Base-by-base conservation (phyloP, 768 basidiomycete species). In the Neoboletus magnificus region DNA sequence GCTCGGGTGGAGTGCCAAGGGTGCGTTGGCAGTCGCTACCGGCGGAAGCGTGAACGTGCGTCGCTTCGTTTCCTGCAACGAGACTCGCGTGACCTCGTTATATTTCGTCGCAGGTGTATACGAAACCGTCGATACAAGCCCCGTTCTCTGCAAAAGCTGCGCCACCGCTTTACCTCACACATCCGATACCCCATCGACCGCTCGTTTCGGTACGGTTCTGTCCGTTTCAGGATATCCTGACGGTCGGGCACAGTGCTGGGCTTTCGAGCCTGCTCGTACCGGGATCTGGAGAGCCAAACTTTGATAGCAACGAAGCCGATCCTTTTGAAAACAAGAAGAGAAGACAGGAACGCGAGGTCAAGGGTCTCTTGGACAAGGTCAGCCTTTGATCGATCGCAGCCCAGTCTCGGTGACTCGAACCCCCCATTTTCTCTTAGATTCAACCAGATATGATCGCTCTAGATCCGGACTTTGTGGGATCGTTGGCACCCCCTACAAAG, bases 241-340 rank as follows among this genome's bases (percentile, higher is more conserved):
- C 85, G 0, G 75, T 95, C 42, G 89, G 91, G 1, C 93, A 95
- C 68, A 67, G 79, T 5, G 77, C 76, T 0, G 96, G 96, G 1
- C 75, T 98, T 18, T 91, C 91, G 5, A 89, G 83, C 40, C 81
- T 98, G 48, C 78, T 98, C 52, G 87, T 98, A 0, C 97, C 97
- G 0, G 96, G 96, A 27, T 76, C 86, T 10, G 97, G 96, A 33
- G 95, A 98, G 71, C 84, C 95, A 44, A 94, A 97, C 77, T 96
- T 94, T 69, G 97, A 99, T 66, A 90, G 88, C 55, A 71, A 80
- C 15, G 97, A 98, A 71, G 91, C 93, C 0, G 95, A 99, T 81
- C 93, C 95, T 3, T 98, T 89, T 74, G 96, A 99, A 72, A 82
- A 86, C 65, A 84, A 81, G 70, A 86, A 83, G 58, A 79, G 89